Percentiles rank a stretch among this genome's conserved stretches.
Evolutionary conservation across 805 yeast species (phyloP).

Genomic region (Saturnispora zaruensis): DNA sequence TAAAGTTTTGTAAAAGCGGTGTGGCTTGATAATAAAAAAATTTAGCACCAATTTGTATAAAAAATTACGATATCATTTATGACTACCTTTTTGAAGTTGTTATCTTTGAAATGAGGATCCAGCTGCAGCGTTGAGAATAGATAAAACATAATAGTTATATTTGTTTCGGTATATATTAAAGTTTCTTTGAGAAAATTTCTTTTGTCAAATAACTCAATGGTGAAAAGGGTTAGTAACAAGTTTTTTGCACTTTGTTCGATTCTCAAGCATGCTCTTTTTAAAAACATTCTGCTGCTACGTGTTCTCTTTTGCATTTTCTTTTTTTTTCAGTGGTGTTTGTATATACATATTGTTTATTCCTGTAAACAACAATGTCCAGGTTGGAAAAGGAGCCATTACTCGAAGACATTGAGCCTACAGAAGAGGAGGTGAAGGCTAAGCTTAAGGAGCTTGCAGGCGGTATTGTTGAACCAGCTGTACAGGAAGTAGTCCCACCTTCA

Average conservation of each 20-base stretch:
- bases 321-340: neutral
- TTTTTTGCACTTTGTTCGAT: neutral
- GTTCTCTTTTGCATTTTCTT: conserved; percentile 8
- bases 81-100: no score
- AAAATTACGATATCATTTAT: no score
- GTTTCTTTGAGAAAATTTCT: no score
- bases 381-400: conserved; percentile 9
- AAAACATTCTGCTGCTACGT: conserved; percentile 1
- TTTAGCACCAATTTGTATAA: no score
- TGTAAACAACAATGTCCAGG: conserved; percentile 3
- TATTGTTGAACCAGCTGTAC: conserved; percentile 9
- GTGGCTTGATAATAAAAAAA: no score
- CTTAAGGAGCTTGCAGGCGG: conserved; percentile 23
- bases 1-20: no score
- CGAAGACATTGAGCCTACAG: conserved; percentile 16
- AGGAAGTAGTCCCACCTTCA: conserved; percentile 14
- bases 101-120: no score
- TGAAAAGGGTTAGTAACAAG: neutral
- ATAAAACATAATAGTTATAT: no score
- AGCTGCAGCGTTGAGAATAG: no score
- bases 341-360: neutral
- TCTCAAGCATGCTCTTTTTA: neutral
- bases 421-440: conserved; percentile 26
- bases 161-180: no score
- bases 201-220: neutral